A percentile compares a stretch with the other conserved stretches of the same genome.
phyloP scores from a whole-genome alignment of 192 early-diverging fungal species.

The Podila epicladia region DNA sequence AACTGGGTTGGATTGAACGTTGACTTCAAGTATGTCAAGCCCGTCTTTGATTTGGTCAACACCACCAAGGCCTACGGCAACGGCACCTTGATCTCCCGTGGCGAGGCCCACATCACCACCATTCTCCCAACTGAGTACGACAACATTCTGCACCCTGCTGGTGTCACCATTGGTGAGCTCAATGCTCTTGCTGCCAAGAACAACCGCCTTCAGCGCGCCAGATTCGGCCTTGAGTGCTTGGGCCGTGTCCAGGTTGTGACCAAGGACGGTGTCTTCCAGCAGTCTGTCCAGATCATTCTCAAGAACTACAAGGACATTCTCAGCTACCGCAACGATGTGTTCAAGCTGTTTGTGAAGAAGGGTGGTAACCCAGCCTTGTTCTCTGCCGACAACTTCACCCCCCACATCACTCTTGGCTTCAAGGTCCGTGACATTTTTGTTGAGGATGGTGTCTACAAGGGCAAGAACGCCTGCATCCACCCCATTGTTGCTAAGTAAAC shows the following conservation, averaged over 20 bases:
- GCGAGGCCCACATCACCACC: conserved; percentile 79
- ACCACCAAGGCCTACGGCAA: conserved; percentile 33
- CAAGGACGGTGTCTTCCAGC: conserved; percentile 23
- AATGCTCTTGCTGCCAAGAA: conserved; percentile 60
- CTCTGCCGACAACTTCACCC: conserved; percentile 68
- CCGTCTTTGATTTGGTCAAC: conserved; percentile 61
- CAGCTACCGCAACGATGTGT: conserved; percentile 63
- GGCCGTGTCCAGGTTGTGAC: conserved; percentile 59
- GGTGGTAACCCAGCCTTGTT: conserved; percentile 79
- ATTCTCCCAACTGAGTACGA: conserved; percentile 75
- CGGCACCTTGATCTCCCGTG: conserved; percentile 51
- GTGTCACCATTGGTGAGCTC: conserved; percentile 73
- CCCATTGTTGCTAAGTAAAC: conserved; percentile 48
- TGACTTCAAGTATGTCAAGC: conserved; percentile 62
- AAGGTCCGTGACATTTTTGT: conserved; percentile 70
- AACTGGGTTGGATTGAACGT: conserved; percentile 71
- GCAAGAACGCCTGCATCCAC: conserved; percentile 72
- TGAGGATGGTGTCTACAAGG: conserved; percentile 77
- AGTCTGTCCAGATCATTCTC: conserved; percentile 38
- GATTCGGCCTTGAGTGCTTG: conserved; percentile 67
- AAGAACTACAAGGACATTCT: conserved; percentile 53
- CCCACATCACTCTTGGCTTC: conserved; percentile 78
- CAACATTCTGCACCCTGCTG: conserved; percentile 58
- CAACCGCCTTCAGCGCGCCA: conserved; percentile 63
- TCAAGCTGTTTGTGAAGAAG: conserved; percentile 61